phyloP scores from a whole-genome alignment of 2,329 filamentous ascomycete genomes.

The Coccinonectria pachysandricola region DNA sequence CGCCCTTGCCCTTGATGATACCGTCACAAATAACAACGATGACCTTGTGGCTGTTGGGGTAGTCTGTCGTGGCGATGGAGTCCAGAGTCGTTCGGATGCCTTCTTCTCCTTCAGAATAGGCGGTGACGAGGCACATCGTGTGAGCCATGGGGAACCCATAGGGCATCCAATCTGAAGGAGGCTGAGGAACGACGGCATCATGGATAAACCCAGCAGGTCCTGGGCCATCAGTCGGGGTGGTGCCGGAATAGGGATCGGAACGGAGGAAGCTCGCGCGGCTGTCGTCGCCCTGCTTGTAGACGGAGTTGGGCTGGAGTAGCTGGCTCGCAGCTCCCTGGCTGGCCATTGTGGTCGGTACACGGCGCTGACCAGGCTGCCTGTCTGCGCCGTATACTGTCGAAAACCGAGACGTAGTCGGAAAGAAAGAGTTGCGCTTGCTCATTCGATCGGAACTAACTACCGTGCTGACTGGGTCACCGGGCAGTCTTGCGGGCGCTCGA shows the following conservation, averaged over 20 bases:
- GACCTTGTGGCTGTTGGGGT: conserved; percentile 97
- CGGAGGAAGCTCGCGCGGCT: conserved; percentile 57
- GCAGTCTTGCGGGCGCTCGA: conserved; percentile 71
- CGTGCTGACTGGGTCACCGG: conserved; percentile 61
- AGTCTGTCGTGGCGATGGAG: conserved; percentile 94
- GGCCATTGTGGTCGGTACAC: conserved; percentile 82
- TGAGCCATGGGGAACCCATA: conserved; percentile 94
- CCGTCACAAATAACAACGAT: conserved; percentile 96
- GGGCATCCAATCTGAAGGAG: conserved; percentile 92
- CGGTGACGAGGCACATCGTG: conserved; percentile 86
- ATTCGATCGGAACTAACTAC: conserved; percentile 55
- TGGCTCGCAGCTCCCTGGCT: conserved; percentile 71
- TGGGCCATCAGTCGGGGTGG: conserved; percentile 54
- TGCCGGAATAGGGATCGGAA: conserved; percentile 43
- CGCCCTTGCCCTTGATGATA: conserved; percentile 92
- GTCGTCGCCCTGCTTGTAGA: conserved; percentile 60
- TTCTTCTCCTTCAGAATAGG: conserved; percentile 91
- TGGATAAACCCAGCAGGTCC: conserved; percentile 94
- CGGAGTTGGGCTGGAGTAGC: conserved; percentile 56
- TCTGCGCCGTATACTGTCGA: conserved; percentile 81
- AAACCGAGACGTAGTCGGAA: conserved; percentile 91
- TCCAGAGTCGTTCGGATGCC: conserved; percentile 90
- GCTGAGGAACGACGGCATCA: conserved; percentile 89
- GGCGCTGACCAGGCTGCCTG: conserved; percentile 32
- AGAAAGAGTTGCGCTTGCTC: conserved; percentile 77